Evolutionary conservation across 495 filamentous ascomycete genomes (phyloP), one percentile per base, ranked within the genome.

Genomic region (Paragyromitra xinjiangensis): DNA sequence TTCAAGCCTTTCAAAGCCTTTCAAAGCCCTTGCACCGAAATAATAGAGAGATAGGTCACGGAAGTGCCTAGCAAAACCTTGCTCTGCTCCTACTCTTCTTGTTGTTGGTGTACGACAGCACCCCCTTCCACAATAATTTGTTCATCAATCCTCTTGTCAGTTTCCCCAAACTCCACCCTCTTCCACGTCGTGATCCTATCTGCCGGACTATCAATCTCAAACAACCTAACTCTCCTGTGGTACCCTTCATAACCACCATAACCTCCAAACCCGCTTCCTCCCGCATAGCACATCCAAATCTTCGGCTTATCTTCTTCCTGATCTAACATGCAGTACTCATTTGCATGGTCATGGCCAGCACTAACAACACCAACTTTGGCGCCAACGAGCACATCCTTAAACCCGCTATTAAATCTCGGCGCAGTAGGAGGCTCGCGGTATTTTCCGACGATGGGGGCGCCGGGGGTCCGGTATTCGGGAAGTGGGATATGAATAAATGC

Each of bases 261-360:
- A 0, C 95, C 95, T 51, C 96, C 95, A 81, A 98, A 94, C 0
- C 95, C 95, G 44, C 87, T 86, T 16, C 90, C 95, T 56, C 96
- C 95, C 4, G 89, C 95, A 84, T 98, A 97, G 85, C 95, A 99
- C 94, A 99, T 97, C 95, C 95, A 99, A n/a, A 98, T 86, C 16
- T 90, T 90, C 1, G 90, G 90, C 68, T 90, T 86, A 72, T 83
- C 87, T 81, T 75, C 82, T 69, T 86, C 81, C 6, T 87, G 82
- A 61, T 86, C 82, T 12, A 97, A 86, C 78, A 91, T 90, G 84
- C 95, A 99, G 83, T 97, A 98, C 77, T 98, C 95, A 81, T 99
- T 99, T 39, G 91, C 95, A 83, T 99, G 95, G 80, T 99, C 95
- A 83, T 99, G 96, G 80, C 95, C 95, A 83, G 91, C 94, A 80